Percentiles rank a stretch among this genome's conserved stretches.
Conservation (phyloP, 2,329 filamentous ascomycete species). For the Alternaria triticimaculans region DNA sequence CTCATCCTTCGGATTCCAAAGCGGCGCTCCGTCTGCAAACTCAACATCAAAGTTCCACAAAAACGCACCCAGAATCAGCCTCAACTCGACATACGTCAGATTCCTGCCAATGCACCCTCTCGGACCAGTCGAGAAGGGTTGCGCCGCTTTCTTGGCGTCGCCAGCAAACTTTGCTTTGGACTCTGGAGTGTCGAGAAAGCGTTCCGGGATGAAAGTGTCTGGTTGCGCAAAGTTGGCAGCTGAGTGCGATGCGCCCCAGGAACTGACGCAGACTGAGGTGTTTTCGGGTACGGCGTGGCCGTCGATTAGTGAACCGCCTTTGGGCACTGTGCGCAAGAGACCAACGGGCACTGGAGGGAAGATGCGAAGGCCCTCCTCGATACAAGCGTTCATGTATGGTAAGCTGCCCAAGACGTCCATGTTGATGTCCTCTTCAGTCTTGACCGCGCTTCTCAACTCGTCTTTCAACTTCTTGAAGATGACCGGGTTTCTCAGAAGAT, state of each 20-base stretch:
- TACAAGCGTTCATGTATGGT: constrained; percentile 54
- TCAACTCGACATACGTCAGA: constrained; percentile 46
- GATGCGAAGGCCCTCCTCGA: constrained; percentile 56
- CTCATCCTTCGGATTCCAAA: constrained; percentile 39
- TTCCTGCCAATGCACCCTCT: constrained; percentile 42
- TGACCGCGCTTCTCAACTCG: constrained; percentile 36
- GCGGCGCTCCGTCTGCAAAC: constrained; percentile 36
- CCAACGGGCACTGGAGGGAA: constrained; percentile 55
- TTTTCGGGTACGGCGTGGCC: constrained; percentile 47
- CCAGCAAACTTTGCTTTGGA: constrained; percentile 18
- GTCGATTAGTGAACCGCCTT: constrained; percentile 47
- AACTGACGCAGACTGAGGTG: constrained; percentile 36
- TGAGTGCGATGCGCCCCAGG: constrained; percentile 40
- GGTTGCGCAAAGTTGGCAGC: constrained; percentile 42
- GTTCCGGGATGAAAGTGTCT: constrained; percentile 44
- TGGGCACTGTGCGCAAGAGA: constrained; percentile 46
- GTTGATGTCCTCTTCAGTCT: constrained; percentile 40
- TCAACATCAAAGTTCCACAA: constrained; percentile 47
- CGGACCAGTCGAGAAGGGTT: constrained; percentile 42
- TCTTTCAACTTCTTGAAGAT: constrained; percentile 30
- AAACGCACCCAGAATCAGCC: constrained; percentile 39
- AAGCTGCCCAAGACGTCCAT: constrained; percentile 39
- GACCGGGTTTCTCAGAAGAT: constrained; percentile 37
- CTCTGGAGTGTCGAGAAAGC: constrained; percentile 38
- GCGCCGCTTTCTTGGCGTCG: constrained; percentile 39